Base-by-base conservation (phyloP, 2,329 filamentous ascomycete species). In the Colletotrichum camelliae region DNA sequence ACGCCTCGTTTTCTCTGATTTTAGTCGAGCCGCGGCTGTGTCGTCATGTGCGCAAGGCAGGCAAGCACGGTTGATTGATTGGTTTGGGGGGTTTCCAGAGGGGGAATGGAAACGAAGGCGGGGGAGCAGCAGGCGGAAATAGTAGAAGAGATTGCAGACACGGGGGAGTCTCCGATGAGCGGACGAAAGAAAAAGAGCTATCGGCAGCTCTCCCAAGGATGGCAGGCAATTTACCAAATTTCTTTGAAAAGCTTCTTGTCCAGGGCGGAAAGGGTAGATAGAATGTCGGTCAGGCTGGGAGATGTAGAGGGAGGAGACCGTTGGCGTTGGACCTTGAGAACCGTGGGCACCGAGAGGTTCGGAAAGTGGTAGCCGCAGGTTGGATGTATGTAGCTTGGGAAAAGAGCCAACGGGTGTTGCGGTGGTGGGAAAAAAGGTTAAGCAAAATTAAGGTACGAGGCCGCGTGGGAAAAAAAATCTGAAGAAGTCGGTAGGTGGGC, bases 1-100 rank as follows among this genome's bases (percentile, higher is more conserved):
- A 65, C 48, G 74, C 74, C 74, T 76, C 37, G 74, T 76, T 75
- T 48, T 66, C 31, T 39, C 60, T 35, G 57, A 55, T 69, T 31
- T 60, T 64, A 67, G 55, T 72, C 35, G 62, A 67, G 55, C 69
- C 43, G 73, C 35, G 18, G 62, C 18, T 48, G 57, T 66, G 64
- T 55, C 37, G 62, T 70, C 57, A 75, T 67, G 62, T 31, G 72
- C 37, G 67, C 57, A 35, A 43, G 62, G 62, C 64, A 70, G 33
- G 67, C 60, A 65, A 67, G 65, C 69, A 65, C 55, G 58, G 10
- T 67, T 55, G 62, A 18, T 64, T 74, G 67, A 35, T 75, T 72
- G 60, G 68, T 52, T 37, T 72, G 43, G 48, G 35, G 29, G 39
- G 43, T 52, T 52, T 21, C 33, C 57, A 39, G 60, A 48, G 24